phyloP scores from a whole-genome alignment of 2,329 filamentous ascomycete species.

The Arthroderma sp. region DNA sequence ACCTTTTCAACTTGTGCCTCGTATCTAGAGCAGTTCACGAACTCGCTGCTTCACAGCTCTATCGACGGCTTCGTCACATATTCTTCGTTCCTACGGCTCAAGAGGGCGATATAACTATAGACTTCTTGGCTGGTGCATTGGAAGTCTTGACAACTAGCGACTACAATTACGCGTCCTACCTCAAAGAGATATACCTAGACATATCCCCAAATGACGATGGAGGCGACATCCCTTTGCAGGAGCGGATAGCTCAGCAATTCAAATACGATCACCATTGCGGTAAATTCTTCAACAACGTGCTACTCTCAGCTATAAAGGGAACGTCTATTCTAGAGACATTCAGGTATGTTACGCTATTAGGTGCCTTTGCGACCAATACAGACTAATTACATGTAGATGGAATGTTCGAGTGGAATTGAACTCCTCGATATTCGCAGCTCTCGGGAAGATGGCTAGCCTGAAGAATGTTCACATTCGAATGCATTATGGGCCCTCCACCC shows the following conservation, averaged over 20 bases:
- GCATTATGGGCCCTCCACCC: conserved; percentile 45
- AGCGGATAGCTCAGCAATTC: conserved; percentile 42
- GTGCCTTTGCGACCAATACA: background rate
- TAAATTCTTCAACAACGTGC: conserved; percentile 51
- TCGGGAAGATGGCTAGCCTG: conserved; percentile 43
- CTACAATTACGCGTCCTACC: conserved; percentile 48
- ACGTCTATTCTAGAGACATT: conserved; percentile 45
- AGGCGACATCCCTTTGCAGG: conserved; percentile 21
- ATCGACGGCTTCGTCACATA: conserved; percentile 47
- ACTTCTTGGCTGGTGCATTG: conserved; percentile 45
- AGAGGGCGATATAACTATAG: conserved; percentile 44
- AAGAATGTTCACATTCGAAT: conserved; percentile 45
- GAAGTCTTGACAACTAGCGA: conserved; percentile 51
- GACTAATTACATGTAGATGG: conserved; percentile 36
- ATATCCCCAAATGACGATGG: conserved; percentile 40
- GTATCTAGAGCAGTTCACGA: conserved; percentile 47
- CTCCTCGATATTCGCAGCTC: conserved; percentile 42
- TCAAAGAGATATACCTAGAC: conserved; percentile 45
- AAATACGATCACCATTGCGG: conserved; percentile 44
- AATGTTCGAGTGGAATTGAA: conserved; percentile 52
- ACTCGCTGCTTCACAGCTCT: conserved; percentile 45
- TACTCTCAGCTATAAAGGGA: conserved; percentile 45
- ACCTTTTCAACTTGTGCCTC: conserved; percentile 36
- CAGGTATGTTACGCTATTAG: conserved; percentile 27
- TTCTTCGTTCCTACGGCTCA: conserved; percentile 28